phyloP scores from a whole-genome alignment of 2,329 filamentous ascomycete genomes.

The Clonostachys rhizophaga region DNA sequence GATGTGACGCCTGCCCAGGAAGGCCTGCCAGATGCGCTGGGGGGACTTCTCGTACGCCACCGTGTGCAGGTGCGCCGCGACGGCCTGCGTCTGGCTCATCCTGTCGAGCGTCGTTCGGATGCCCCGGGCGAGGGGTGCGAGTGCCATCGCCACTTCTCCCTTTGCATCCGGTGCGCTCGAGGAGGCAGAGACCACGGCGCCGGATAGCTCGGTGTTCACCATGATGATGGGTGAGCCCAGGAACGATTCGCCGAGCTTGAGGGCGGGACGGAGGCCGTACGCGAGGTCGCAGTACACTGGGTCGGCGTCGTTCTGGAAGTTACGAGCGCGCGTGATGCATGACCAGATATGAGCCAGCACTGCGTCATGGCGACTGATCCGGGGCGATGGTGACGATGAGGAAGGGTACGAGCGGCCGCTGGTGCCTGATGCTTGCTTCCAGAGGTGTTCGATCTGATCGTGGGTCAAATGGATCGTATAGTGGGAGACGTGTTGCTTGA shows the following conservation, averaged over 20 bases:
- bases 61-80: conserved; percentile 10
- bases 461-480: conserved; percentile 11
- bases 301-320: background rate
- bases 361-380: conserved; percentile 13
- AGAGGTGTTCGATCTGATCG: conserved; percentile 7
- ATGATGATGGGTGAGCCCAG: conserved; percentile 14
- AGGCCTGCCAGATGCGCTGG: conserved; percentile 17
- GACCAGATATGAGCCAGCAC: conserved; percentile 16
- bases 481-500: conserved; percentile 9
- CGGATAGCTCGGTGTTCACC: conserved; percentile 12
- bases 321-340: conserved; percentile 13
- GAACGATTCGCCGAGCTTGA: conserved; percentile 6
- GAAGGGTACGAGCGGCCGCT: too few species aligned
- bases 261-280: conserved; percentile 8
- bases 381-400: background rate
- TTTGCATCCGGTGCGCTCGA: background rate
- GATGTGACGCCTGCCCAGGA: conserved; percentile 12
- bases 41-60: conserved; percentile 14
- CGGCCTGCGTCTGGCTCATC: background rate
- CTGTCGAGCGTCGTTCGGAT: conserved; percentile 10
- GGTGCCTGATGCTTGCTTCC: background rate
- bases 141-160: background rate
- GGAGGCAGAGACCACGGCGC: background rate
- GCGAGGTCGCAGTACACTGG: conserved; percentile 13
- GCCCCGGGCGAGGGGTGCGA: background rate